A percentile compares a stretch with the other conserved stretches of the same genome.
Evolutionary conservation across 768 basidiomycete genomes (phyloP).

Genomic region (Lyophyllum atratum): DNA sequence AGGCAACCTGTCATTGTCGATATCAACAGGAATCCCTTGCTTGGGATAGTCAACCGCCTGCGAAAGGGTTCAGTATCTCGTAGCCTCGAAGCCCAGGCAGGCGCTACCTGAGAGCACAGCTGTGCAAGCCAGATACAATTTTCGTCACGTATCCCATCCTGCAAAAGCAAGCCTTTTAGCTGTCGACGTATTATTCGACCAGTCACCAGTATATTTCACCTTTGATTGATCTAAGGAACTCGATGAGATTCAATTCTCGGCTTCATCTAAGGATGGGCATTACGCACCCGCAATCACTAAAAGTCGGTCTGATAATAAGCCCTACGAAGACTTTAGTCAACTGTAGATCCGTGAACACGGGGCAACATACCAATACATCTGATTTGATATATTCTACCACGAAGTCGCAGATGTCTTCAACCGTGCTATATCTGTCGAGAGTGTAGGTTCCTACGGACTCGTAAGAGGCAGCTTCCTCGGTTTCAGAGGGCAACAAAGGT

Average conservation of each 20-base stretch:
- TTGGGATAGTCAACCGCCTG: slow-evolving; percentile 83
- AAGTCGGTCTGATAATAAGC: slow-evolving; percentile 67
- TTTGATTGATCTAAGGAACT: slow-evolving; percentile 63
- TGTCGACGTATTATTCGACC: background rate
- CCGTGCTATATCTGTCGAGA: slow-evolving; percentile 51
- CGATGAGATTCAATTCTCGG: background rate
- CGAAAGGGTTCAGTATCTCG: background rate
- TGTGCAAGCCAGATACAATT: slow-evolving; percentile 60
- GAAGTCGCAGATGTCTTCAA: slow-evolving; percentile 78
- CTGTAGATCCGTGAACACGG: background rate
- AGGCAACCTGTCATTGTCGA: slow-evolving; percentile 48
- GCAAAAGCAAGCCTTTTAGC: slow-evolving; percentile 5
- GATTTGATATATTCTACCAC: slow-evolving; percentile 84
- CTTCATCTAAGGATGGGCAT: background rate
- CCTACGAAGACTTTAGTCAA: slow-evolving; percentile 39
- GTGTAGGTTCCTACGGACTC: slow-evolving; percentile 33
- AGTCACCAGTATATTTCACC: slow-evolving; percentile 32
- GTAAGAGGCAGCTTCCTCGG: slow-evolving; percentile 57
- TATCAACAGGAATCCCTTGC: slow-evolving; percentile 66
- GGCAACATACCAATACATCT: slow-evolving; percentile 63
- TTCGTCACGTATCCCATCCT: slow-evolving; percentile 65
- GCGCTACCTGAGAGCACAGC: slow-evolving; percentile 53
- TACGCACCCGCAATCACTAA: slow-evolving; percentile 68
- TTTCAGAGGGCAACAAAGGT: slow-evolving; percentile 53
- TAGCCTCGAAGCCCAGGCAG: background rate